These are phyloP conservation scores for Chaetomium fimeti DNA, from an alignment of 495 filamentous ascomycete genomes.

Conservation along the genomic window DNA sequence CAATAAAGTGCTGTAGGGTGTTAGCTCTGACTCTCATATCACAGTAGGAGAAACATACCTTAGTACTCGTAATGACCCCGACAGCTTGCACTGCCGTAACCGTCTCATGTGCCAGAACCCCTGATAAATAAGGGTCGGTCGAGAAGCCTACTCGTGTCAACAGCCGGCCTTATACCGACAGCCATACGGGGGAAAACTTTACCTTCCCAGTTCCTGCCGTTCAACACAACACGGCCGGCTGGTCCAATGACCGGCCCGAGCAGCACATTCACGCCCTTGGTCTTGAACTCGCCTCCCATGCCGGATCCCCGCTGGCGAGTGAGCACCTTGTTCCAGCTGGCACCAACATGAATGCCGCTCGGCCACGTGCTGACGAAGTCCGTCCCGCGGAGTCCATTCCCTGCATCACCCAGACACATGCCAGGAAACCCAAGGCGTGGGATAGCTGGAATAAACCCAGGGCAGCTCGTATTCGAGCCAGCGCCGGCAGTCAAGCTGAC, in stretches of 20 bases:
- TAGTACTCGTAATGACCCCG: slow-evolving; percentile 55
- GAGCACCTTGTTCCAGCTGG: slow-evolving; percentile 57
- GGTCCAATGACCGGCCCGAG: slow-evolving; percentile 65
- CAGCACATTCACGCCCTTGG: slow-evolving; percentile 64
- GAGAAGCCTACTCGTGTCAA: slow-evolving; percentile 43
- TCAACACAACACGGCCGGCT: slow-evolving; percentile 50
- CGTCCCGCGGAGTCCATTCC: slow-evolving; percentile 57
- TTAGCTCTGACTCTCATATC: slow-evolving; percentile 1
- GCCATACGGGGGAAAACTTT: neutral
- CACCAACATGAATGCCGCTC: slow-evolving; percentile 57
- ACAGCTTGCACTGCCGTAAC: slow-evolving; percentile 51
- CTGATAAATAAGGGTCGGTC: slow-evolving; percentile 51
- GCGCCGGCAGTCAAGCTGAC: slow-evolving; percentile 55
- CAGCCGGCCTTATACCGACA: neutral
- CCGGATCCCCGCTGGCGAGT: slow-evolving; percentile 47
- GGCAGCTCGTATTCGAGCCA: slow-evolving; percentile 47
- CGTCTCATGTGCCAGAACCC: slow-evolving; percentile 47
- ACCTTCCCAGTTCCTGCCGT: slow-evolving; percentile 59
- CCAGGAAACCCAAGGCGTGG: slow-evolving; percentile 59
- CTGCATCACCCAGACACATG: slow-evolving; percentile 63
- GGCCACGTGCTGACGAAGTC: slow-evolving; percentile 62
- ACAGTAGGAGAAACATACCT: slow-evolving; percentile 45
- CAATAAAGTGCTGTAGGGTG: slow-evolving; percentile 55
- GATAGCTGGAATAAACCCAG: slow-evolving; percentile 53
- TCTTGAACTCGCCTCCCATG: slow-evolving; percentile 59